Conservation (phyloP, 345 rosid genomes). For the Triadica sebifera region DNA sequence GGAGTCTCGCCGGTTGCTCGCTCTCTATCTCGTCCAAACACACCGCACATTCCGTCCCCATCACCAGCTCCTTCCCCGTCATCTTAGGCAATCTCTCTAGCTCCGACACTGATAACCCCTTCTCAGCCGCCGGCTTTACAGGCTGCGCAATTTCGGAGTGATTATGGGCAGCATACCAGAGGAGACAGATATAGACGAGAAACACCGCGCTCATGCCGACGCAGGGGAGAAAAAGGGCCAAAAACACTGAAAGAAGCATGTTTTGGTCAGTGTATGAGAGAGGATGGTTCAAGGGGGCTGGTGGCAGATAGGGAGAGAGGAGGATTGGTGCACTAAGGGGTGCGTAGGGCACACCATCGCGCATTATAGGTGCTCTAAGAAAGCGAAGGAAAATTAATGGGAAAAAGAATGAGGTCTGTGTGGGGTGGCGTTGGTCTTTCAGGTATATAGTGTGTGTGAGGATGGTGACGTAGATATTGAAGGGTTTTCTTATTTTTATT, state of each 20-base stretch:
- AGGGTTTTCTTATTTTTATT: neutral
- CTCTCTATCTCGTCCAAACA: constrained; percentile 72
- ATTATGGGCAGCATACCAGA: constrained; percentile 43
- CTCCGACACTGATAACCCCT: constrained; percentile 56
- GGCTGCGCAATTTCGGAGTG: constrained; percentile 13
- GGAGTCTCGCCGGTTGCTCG: constrained; percentile 53
- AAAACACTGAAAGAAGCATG: constrained; percentile 53
- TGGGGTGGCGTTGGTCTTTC: neutral
- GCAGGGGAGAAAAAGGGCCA: constrained; percentile 69
- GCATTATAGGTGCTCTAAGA: constrained; percentile 8
- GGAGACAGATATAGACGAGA: constrained; percentile 52
- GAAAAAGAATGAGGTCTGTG: neutral
- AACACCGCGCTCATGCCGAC: constrained; percentile 64
- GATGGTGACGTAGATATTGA: neutral
- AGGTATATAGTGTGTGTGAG: constrained; percentile 5
- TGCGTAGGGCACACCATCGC: constrained; percentile 28
- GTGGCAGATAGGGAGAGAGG: constrained; percentile 23
- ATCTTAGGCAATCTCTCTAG: constrained; percentile 62
- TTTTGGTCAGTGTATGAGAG: neutral
- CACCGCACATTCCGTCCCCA: constrained; percentile 74
- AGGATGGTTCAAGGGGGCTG: constrained; percentile 2
- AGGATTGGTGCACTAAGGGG: constrained; percentile 9
- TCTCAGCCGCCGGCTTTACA: constrained; percentile 31
- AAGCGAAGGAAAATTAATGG: neutral
- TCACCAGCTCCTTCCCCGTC: constrained; percentile 58